Conservation (phyloP, 1,284 basidiomycete species). For the Tetrapyrgos nigripes region DNA sequence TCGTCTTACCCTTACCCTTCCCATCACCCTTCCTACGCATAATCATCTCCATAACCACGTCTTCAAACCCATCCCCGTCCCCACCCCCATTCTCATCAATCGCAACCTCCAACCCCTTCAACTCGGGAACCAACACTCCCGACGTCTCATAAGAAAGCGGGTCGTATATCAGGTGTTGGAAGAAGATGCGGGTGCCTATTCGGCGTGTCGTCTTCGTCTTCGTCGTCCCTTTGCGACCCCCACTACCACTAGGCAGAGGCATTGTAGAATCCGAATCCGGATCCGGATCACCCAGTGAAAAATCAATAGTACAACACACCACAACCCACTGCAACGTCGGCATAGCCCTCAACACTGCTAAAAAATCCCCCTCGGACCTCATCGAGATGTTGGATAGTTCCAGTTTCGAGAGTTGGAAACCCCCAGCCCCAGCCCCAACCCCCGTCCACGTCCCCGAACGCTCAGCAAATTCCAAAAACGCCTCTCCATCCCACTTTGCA, state of each 20-base stretch:
- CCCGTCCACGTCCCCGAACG: neutral
- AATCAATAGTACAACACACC: neutral
- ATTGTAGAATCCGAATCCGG: too few species aligned
- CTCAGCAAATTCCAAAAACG: neutral
- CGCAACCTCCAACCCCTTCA: neutral
- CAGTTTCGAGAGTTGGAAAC: neutral
- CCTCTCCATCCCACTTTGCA: neutral
- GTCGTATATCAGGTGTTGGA: neutral
- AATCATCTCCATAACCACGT: too few species aligned
- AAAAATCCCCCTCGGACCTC: neutral
- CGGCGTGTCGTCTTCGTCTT: neutral
- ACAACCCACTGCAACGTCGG: neutral
- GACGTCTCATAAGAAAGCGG: neutral
- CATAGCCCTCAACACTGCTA: neutral
- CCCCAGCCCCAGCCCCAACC: neutral
- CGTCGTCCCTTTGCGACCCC: too few species aligned
- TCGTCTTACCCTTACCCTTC: too few species aligned
- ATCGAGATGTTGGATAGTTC: neutral
- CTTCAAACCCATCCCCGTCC: too few species aligned
- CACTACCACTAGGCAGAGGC: too few species aligned
- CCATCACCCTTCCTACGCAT: too few species aligned
- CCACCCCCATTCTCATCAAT: neutral
- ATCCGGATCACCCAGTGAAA: too few species aligned
- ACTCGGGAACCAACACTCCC: neutral
- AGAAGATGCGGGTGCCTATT: neutral